Conservation (phyloP, 1,139 yeast species). For the Saccharomyces hybrid region DNA sequence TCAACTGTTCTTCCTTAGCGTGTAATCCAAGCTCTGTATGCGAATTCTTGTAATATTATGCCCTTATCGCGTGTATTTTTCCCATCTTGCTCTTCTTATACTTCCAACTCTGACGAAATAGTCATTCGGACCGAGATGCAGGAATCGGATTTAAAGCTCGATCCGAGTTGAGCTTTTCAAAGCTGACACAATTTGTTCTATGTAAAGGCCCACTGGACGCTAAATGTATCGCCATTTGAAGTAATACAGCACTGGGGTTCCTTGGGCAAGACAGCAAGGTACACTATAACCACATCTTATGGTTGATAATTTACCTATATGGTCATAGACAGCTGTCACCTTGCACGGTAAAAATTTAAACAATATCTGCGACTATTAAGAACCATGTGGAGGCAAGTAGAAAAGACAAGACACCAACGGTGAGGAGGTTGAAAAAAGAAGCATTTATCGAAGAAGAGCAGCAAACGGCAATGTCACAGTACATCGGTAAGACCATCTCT, state of each 20-base stretch:
- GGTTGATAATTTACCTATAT: neutral
- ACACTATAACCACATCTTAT: neutral
- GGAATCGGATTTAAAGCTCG: neutral
- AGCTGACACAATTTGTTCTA: neutral
- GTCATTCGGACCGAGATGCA: neutral
- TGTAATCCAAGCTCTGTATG: neutral
- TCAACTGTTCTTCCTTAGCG: neutral
- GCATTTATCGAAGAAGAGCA: neutral
- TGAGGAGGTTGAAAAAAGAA: neutral
- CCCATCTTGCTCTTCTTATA: neutral
- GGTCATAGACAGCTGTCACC: neutral
- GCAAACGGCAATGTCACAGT: slow-evolving; percentile 57
- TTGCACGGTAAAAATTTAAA: neutral
- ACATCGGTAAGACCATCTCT: slow-evolving; percentile 87
- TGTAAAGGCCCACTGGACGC: neutral
- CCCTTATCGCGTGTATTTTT: neutral
- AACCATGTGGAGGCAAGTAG: neutral
- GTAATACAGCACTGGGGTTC: neutral
- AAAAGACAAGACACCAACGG: neutral
- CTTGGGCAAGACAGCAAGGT: neutral
- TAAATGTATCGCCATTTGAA: neutral
- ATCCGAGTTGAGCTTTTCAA: neutral
- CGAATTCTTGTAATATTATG: neutral
- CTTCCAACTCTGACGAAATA: neutral
- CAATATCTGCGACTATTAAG: neutral